These are phyloP conservation scores for Myrmaecium sp. DNA, from an alignment of 2,329 filamentous ascomycete species.

Conservation along the genomic window DNA sequence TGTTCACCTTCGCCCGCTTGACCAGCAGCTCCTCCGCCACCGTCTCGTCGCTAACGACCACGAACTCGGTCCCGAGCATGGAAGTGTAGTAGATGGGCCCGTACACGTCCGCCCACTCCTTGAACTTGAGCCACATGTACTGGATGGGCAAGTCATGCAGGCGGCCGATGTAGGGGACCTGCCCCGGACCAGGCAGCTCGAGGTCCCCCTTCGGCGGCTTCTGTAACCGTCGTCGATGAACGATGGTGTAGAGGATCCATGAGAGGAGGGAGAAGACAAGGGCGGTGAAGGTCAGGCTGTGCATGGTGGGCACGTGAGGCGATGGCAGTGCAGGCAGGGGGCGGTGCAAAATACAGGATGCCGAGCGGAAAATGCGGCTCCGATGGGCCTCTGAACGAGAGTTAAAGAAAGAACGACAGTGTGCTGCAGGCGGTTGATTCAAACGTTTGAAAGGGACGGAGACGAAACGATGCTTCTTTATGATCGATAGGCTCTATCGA, in stretches of 20 bases:
- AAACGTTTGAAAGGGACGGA: too few relatives aligned
- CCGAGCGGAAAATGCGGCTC: too few relatives aligned
- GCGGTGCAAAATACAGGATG: too few relatives aligned
- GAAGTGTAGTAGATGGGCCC: constrained; percentile 18
- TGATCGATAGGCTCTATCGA: too few relatives aligned
- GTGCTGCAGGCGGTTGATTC: too few relatives aligned
- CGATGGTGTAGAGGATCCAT: constrained; percentile 1
- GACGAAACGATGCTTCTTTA: too few relatives aligned
- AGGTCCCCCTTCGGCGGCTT: too few relatives aligned
- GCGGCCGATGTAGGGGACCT: constrained; percentile 19
- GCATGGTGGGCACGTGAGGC: too few relatives aligned
- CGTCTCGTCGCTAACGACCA: constrained; percentile 34
- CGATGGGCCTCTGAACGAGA: too few relatives aligned
- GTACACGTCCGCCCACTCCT: constrained; percentile 18
- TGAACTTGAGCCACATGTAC: constrained; percentile 38
- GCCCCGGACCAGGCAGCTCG: constrained; percentile 24
- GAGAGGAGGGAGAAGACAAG: constrained; percentile 2
- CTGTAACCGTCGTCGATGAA: constrained; percentile 12
- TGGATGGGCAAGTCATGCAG: constrained; percentile 32
- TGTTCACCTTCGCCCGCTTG: constrained; percentile 35
- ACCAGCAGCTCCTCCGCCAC: constrained; percentile 36
- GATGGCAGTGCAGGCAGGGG: constrained; percentile 18
- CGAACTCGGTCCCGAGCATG: constrained; percentile 24
- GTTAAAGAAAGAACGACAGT: too few relatives aligned
- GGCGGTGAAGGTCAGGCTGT: too few relatives aligned